Conservation (phyloP, 2,329 filamentous ascomycete genomes). For the Huntiella bhutanensis region DNA sequence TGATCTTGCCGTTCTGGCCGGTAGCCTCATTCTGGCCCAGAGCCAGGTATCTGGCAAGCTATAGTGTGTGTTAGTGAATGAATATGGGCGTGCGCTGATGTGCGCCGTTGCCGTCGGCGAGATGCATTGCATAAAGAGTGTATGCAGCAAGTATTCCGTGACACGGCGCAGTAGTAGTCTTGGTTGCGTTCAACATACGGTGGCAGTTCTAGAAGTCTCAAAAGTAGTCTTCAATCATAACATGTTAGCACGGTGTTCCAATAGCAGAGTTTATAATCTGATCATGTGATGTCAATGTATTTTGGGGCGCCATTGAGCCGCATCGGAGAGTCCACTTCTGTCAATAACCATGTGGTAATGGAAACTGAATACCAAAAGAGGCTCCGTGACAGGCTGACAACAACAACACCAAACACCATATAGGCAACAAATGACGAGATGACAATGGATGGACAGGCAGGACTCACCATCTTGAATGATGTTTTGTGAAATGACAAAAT, state of each 20-base stretch:
- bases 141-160: too few relatives aligned
- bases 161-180: too few relatives aligned
- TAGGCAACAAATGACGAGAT: too few relatives aligned
- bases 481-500: background rate
- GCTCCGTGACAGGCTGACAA: too few relatives aligned
- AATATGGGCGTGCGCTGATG: too few relatives aligned
- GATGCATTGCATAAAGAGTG: background rate
- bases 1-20: constrained; percentile 60
- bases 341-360: constrained; percentile 2
- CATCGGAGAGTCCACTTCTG: background rate
- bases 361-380: background rate
- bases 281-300: too few relatives aligned
- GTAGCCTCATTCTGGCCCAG: constrained; percentile 57
- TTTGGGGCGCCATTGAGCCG: constrained; percentile 2
- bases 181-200: constrained; percentile 4
- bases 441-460: too few relatives aligned
- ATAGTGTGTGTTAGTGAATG: constrained; percentile 13
- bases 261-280: too few relatives aligned
- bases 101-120: background rate
- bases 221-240: constrained; percentile 5
- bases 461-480: too few relatives aligned
- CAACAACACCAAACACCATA: too few relatives aligned
- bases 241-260: background rate
- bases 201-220: constrained; percentile 9
- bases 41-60: constrained; percentile 83